A percentile compares a stretch with the other conserved stretches of the same genome.
phyloP scores from a whole-genome alignment of 805 yeast genomes.

The Pichia insulana region DNA sequence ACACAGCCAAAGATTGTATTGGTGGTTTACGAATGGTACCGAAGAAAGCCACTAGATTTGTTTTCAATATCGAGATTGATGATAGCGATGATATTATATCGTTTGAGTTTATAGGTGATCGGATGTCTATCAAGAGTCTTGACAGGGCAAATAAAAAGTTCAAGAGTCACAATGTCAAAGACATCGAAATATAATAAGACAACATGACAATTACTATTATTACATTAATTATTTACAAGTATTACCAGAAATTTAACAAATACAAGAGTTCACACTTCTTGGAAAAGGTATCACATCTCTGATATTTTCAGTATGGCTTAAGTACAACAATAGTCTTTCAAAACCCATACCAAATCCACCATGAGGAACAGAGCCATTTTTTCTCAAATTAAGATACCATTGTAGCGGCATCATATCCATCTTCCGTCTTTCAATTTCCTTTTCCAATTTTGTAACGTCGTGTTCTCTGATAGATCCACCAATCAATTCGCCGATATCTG shows the following conservation, averaged over 20 bases:
- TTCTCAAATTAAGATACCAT: slow-evolving; percentile 76
- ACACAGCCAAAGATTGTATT: slow-evolving; percentile 25
- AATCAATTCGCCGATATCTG: slow-evolving; percentile 85
- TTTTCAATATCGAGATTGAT: slow-evolving; percentile 32
- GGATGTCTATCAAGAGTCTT: slow-evolving; percentile 64
- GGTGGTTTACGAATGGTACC: slow-evolving; percentile 64
- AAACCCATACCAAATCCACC: slow-evolving; percentile 98
- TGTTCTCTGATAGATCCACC: slow-evolving; percentile 95
- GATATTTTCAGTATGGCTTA: slow-evolving; percentile 68
- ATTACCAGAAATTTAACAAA: slow-evolving; percentile 26
- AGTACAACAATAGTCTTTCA: slow-evolving; percentile 71
- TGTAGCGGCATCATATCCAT: slow-evolving; percentile 54
- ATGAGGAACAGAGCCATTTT: slow-evolving; percentile 79
- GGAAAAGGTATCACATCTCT: slow-evolving; percentile 86
- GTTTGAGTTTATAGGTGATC: slow-evolving; percentile 68
- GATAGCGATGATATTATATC: slow-evolving; percentile 28
- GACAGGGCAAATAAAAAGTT: slow-evolving; percentile 83
- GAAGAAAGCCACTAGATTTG: slow-evolving; percentile 60
- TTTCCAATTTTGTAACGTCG: slow-evolving; percentile 35
- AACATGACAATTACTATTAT: background rate
- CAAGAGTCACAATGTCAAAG: slow-evolving; percentile 60
- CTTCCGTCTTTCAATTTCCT: slow-evolving; percentile 41
- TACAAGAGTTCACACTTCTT: slow-evolving; percentile 51
- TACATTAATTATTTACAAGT: slow-evolving; percentile 1
- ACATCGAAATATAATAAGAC: slow-evolving; percentile 15